phyloP scores from a whole-genome alignment of 768 basidiomycete genomes.

The Calvatia gigantea region DNA sequence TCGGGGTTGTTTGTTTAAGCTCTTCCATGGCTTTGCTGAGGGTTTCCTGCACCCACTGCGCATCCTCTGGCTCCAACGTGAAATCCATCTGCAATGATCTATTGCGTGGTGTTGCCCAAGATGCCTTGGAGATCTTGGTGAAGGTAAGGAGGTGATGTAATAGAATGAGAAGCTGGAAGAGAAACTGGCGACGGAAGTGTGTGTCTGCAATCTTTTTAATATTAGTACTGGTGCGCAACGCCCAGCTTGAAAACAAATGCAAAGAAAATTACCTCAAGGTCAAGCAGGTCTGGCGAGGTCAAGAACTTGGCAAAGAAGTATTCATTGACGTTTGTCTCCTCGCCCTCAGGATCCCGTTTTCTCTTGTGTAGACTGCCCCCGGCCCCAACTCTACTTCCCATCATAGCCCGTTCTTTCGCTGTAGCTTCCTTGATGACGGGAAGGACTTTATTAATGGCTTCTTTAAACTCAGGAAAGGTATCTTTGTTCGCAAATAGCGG shows the following conservation, averaged over 20 bases:
- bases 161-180: conserved; percentile 82
- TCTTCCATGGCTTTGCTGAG: conserved; percentile 54
- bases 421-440: conserved; percentile 84
- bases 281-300: conserved; percentile 82
- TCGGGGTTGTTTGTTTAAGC: conserved; percentile 73
- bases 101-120: conserved; percentile 63
- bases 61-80: conserved; percentile 61
- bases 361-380: conserved; percentile 47
- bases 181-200: conserved; percentile 88
- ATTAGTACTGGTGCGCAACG: conserved; percentile 9
- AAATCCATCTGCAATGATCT: conserved; percentile 84
- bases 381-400: conserved; percentile 60
- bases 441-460: conserved; percentile 67
- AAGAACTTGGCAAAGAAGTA: conserved; percentile 95
- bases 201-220: conserved; percentile 75
- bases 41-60: conserved; percentile 76
- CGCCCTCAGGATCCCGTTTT: conserved; percentile 59
- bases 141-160: conserved; percentile 72
- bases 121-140: conserved; percentile 61
- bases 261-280: conserved; percentile 65
- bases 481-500: conserved; percentile 56
- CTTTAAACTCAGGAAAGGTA: conserved; percentile 63
- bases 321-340: conserved; percentile 55
- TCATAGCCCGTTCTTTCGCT: conserved; percentile 83
- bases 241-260: conserved; percentile 2